Evolutionary conservation across 768 basidiomycete species (phyloP), one percentile per base, ranked within the genome.

Genomic region (Mycena galericulata): DNA sequence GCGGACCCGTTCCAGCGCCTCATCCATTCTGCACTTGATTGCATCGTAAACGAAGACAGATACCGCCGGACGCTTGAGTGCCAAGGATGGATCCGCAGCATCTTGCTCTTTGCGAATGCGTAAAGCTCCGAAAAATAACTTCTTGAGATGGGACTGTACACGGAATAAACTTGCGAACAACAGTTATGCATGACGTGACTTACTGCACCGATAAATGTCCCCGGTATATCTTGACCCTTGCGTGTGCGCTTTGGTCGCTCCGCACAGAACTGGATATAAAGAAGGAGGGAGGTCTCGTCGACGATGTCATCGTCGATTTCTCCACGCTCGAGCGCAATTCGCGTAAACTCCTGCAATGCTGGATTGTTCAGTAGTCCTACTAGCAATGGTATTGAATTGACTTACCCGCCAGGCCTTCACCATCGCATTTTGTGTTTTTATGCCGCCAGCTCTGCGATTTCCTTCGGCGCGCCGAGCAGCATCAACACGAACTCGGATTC

Each of bases 41-140:
- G 72, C 54, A 38, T 75, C 73, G 8, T 57, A 75, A 8, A 73
- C 74, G 38, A 67, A 34, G 7, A 74, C 67, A 6, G 74, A 56
- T 0, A 67, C 51, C 0, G 71, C 72, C 0, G 73, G 74, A 4
- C 71, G 62, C 4, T 20, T 43, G 2, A 22, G 36, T 8, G 67
- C 66, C 1, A 79, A 53, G 4, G 45, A 50, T 1, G 63, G 71
- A 43, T 77, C 73, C 1, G 30, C 40, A 1, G 79, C 77, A 56
- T 79, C 78, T 57, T 78, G 78, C 26, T 73, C 72, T 53, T 79
- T 79, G 8, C 74, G 69, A 38, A 79, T 75, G 3, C 74, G 76
- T 38, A 78, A 73, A 12, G 70, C 75, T 2, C 76, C 74, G 47
- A 79, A 80, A 55, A 75, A 79, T 8, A 72, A 59, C 57, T 78